phyloP scores from a whole-genome alignment of 805 yeast species.

The Starmera caribaea region DNA sequence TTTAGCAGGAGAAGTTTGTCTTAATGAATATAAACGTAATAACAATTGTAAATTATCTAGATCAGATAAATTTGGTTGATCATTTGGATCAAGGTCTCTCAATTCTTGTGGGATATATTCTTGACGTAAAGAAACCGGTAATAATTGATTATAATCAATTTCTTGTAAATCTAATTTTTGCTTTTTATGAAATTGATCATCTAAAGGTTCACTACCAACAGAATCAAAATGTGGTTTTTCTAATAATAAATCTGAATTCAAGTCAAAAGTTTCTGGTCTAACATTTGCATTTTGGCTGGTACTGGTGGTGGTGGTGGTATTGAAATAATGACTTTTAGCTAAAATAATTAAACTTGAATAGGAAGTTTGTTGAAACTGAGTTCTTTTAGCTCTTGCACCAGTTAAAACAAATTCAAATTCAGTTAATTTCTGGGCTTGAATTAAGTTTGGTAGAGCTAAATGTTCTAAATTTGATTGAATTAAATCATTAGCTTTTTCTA shows the following conservation, averaged over 20 bases:
- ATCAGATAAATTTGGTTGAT: conserved; percentile 64
- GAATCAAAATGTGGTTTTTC: conserved; percentile 68
- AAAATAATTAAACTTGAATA: conserved; percentile 67
- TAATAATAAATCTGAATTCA: conserved; percentile 69
- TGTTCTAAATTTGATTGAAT: conserved; percentile 58
- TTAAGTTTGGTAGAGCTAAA: conserved; percentile 42
- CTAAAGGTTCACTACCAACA: conserved; percentile 37
- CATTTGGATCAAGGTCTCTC: conserved; percentile 60
- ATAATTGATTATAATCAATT: conserved; percentile 30
- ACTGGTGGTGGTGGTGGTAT: conserved; percentile 20
- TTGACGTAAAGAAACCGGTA: conserved; percentile 55
- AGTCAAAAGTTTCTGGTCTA: conserved; percentile 45
- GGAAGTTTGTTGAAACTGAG: conserved; percentile 69
- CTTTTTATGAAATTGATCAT: conserved; percentile 28
- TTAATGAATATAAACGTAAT: conserved; percentile 51
- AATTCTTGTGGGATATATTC: conserved; percentile 54
- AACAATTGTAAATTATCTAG: conserved; percentile 69
- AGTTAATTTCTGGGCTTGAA: conserved; percentile 47
- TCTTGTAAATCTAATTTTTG: conserved; percentile 29
- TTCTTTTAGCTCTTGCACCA: conserved; percentile 83
- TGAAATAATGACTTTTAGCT: conserved; percentile 40
- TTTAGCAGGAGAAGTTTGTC: conserved; percentile 63
- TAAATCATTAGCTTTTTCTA: conserved; percentile 61
- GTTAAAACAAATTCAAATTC: conserved; percentile 59
- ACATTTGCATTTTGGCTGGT: conserved; percentile 14